Base-by-base conservation (phyloP, 2,329 filamentous ascomycete species). In the Microsporum audouinii region DNA sequence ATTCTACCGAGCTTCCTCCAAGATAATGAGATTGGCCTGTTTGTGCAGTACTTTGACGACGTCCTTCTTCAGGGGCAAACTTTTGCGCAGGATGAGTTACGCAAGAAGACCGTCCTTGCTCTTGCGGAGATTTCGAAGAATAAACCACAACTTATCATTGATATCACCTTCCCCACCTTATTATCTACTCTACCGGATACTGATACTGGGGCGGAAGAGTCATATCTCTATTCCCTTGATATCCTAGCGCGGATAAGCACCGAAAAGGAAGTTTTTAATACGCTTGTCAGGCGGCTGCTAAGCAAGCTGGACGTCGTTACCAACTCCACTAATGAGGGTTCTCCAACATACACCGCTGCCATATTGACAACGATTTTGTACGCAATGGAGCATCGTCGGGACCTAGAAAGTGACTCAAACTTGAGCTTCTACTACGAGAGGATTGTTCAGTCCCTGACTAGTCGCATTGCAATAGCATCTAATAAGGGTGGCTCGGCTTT, bases 141-240 rank as follows among this genome's bases (percentile, higher is more conserved):
- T 62, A 85, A 84, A 66, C 82, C 84, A 17, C 78, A 80, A 55
- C 72, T 85, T 8, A 82, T 88, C 33, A 81, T 85, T 66, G 80
- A 85, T 55, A 84, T 84, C 61, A 83, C 84, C 0, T 83, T 88
- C 66, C 85, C 85, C 31, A 82, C 82, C 3, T 86, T 88, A 68
- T 79, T 87, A 71, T 83, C 84, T 2, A 80, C 82, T 43, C 72
- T 88, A 2, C 85, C 85, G 1, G 84, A 85, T 63, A 75, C 73
- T 1, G 80, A 81, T 61, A 71, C 74, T n/a, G 77, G 79, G 17
- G 73, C 73, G 2, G 71, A 76, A 7, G 68, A 67, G 5, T 70
- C 71, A 4, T 85, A 85, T 66, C 67, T 80, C n/a, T 73, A 78
- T 3, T 81, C 83, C 0, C 72, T 88, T 29, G 84, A 87, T 66